Percentiles rank a stretch among this genome's conserved stretches.
These are phyloP conservation scores for Podospora sp. DNA, from an alignment of 495 filamentous ascomycete genomes.

Conservation along the genomic window DNA sequence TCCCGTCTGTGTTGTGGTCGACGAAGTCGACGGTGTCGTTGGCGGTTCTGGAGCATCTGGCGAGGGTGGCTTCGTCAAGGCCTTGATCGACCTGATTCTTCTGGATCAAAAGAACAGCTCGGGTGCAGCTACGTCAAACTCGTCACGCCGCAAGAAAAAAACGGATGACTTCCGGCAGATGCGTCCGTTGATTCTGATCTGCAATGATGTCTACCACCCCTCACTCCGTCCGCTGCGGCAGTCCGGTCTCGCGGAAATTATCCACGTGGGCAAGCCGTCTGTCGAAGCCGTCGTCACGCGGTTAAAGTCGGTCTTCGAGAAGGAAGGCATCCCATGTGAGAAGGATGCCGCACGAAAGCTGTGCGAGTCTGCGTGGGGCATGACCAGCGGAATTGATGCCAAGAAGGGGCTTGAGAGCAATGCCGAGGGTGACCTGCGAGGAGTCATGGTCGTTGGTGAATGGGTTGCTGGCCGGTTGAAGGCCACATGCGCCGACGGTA, in stretches of 20 bases:
- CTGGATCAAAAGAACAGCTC: slow-evolving; percentile 80
- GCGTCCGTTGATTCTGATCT: slow-evolving; percentile 88
- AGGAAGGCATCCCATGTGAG: slow-evolving; percentile 83
- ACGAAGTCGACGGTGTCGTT: slow-evolving; percentile 95
- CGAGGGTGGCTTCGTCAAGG: slow-evolving; percentile 90
- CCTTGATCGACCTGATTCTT: slow-evolving; percentile 83
- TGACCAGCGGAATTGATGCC: slow-evolving; percentile 61
- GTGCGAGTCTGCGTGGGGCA: slow-evolving; percentile 92
- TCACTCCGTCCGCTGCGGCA: slow-evolving; percentile 81
- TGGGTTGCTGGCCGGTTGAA: slow-evolving; percentile 86
- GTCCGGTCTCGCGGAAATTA: slow-evolving; percentile 79
- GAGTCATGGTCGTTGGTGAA: slow-evolving; percentile 90
- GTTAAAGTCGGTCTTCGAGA: slow-evolving; percentile 78
- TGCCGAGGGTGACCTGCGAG: slow-evolving; percentile 87
- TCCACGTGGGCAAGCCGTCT: slow-evolving; percentile 88
- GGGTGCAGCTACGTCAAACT: slow-evolving; percentile 38
- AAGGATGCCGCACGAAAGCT: slow-evolving; percentile 84
- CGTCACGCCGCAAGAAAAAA: slow-evolving; percentile 54
- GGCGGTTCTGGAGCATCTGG: slow-evolving; percentile 69
- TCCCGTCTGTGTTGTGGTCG: slow-evolving; percentile 90
- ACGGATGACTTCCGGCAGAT: slow-evolving; percentile 82
- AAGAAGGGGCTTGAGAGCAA: slow-evolving; percentile 61
- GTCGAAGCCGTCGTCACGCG: slow-evolving; percentile 83
- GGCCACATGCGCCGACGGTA: slow-evolving; percentile 45
- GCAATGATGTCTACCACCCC: slow-evolving; percentile 96